phyloP scores from a whole-genome alignment of 192 early-diverging fungal genomes.

The Rhizoclosmatium sp. region DNA sequence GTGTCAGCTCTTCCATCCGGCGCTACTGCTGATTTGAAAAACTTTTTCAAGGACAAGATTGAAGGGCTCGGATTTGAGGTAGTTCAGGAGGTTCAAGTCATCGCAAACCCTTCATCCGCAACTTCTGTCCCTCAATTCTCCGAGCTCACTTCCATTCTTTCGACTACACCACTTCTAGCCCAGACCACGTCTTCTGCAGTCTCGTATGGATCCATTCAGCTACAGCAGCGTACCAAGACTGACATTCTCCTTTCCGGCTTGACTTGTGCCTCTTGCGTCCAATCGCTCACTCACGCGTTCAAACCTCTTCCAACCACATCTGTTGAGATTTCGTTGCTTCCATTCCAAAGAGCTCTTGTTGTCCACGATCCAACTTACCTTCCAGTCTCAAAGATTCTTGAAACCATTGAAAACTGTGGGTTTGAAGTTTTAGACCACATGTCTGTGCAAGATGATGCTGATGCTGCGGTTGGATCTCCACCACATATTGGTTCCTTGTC shows the following conservation, averaged over 20 bases:
- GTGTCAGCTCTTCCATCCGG: not conserved
- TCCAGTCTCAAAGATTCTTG: conserved; percentile 47
- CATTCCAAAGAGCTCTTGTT: conserved; percentile 67
- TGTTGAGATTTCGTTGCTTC: conserved; percentile 74
- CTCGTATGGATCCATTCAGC: not conserved
- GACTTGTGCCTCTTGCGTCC: conserved; percentile 88
- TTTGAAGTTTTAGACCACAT: conserved; percentile 65
- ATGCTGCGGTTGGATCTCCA: not conserved
- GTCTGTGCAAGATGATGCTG: conserved; percentile 11
- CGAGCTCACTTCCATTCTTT: not conserved
- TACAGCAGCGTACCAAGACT: conserved; percentile 32
- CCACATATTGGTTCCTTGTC: not conserved
- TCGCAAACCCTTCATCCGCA: not conserved
- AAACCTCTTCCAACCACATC: conserved; percentile 57
- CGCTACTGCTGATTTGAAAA: not conserved
- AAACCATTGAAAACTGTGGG: conserved; percentile 74
- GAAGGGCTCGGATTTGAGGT: conserved; percentile 25
- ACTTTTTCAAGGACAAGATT: conserved; percentile 10
- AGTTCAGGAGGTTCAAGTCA: not conserved
- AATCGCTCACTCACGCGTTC: conserved; percentile 68
- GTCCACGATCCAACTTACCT: conserved; percentile 46
- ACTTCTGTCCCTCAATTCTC: not conserved
- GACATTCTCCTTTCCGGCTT: conserved; percentile 76
- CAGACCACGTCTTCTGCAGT: not conserved
- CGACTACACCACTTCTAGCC: not conserved